Base-by-base conservation (phyloP, 768 basidiomycete species). In the Pisolithus orientalis region DNA sequence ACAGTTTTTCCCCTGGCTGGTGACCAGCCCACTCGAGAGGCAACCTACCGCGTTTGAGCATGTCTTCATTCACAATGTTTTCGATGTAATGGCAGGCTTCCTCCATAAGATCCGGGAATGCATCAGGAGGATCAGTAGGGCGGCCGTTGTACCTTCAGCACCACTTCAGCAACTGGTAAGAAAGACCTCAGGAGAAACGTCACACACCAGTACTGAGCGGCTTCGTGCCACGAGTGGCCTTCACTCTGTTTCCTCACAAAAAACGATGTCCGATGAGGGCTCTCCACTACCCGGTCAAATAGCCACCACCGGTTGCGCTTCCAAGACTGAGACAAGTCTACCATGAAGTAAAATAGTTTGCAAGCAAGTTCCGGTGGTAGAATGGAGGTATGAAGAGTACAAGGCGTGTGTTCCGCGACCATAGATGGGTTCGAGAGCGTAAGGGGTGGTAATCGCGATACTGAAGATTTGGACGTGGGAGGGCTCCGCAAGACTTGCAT, bases 241-340 rank as follows among this genome's bases (percentile, higher is more conserved):
- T 70, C 72, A 9, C 72, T 55, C 4, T 75, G 73, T 57, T 72
- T 74, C 46, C 88, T 70, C 5, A 79, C 80, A 68, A 79, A 92
- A 67, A 91, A 90, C 1, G 85, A 80, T 1, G 90, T 87, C n/a
- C 80, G 74, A 68, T 92, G 90, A 4, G 90, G 88, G 58, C 87
- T 89, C 67, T 91, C 87, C 2, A 91, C 90, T 13, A 91, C 55
- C 21, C 83, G 75, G 60, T 92, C 88, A 65, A 88, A 85, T 17
- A 92, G 74, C 84, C 84, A 91, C 90, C 90, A 92, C 59, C 83
- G 87, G 55, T 87, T 89, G 47, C 80, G 72, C 55, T 77, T 70
- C 90, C 89, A 92, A 7, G 66, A 59, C 39, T 68, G 72, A 17
- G 88, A 82, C 14, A 75, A 70, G 45, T 82, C 75, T 13, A 85